A percentile compares a stretch with the other conserved stretches of the same genome.
phyloP scores from a whole-genome alignment of 345 rosid species.

The Microthlaspi erraticum region DNA sequence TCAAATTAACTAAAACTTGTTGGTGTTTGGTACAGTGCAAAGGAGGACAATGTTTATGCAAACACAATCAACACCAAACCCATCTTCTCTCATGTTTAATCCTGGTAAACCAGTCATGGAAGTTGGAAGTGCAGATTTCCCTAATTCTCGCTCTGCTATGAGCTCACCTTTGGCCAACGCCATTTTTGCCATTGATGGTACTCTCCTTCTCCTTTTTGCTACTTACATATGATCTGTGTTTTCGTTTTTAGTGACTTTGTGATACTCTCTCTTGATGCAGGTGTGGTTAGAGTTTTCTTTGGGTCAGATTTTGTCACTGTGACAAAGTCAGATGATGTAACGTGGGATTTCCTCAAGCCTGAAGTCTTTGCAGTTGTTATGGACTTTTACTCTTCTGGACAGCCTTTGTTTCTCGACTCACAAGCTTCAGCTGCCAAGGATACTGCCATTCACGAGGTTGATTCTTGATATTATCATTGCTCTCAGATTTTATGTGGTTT shows the following conservation, averaged over 20 bases:
- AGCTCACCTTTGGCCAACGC: constrained; percentile 77
- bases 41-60: constrained; percentile 92
- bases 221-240: neutral
- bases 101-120: constrained; percentile 96
- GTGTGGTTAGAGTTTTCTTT: constrained; percentile 79
- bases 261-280: constrained; percentile 47
- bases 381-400: constrained; percentile 96
- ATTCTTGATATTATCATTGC: too few species aligned
- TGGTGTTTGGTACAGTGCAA: constrained; percentile 59
- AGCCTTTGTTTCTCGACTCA: constrained; percentile 78
- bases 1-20: neutral
- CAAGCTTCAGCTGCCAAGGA: constrained; percentile 76
- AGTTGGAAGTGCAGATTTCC: constrained; percentile 89
- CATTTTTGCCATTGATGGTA: constrained; percentile 82
- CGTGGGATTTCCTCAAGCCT: constrained; percentile 92
- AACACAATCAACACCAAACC: constrained; percentile 92
- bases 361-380: constrained; percentile 89
- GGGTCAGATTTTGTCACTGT: constrained; percentile 93
- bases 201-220: neutral
- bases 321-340: constrained; percentile 80
- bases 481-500: too few species aligned
- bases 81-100: constrained; percentile 92
- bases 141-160: constrained; percentile 81
- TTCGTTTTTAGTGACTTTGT: neutral
- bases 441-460: constrained; percentile 68